Conservation (phyloP, 75 land plant genomes). For the Pseudotsuga menziesii region DNA sequence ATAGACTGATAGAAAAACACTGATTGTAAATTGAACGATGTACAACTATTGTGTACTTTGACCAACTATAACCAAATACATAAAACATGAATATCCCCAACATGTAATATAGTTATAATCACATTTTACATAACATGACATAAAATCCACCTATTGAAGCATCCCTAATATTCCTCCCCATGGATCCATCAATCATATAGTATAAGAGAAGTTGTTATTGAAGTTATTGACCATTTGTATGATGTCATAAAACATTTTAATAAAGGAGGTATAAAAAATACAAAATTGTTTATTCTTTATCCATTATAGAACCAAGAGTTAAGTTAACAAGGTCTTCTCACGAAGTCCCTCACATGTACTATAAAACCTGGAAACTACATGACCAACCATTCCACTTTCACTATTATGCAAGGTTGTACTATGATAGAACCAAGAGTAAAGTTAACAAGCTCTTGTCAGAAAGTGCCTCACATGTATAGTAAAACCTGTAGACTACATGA, state of each 20-base stretch:
- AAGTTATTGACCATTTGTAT: neutral
- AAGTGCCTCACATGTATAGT: neutral
- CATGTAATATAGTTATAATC: no score
- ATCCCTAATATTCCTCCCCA: no score
- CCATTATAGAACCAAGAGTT: neutral
- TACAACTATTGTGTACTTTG: no score
- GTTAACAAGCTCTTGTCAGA: neutral
- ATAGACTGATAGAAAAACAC: no score
- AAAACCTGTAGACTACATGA: constrained; percentile 44
- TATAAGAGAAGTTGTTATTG: neutral
- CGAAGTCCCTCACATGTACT: neutral
- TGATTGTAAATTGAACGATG: no score
- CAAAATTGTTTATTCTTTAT: no score
- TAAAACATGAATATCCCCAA: no score
- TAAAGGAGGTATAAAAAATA: neutral
- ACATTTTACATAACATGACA: no score
- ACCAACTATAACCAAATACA: no score
- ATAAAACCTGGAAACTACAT: constrained; percentile 31
- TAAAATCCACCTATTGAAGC: no score
- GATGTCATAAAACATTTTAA: neutral
- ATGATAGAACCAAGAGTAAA: constrained; percentile 33
- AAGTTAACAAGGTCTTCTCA: neutral
- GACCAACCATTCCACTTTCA: constrained; percentile 99
- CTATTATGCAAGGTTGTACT: constrained; percentile 95
- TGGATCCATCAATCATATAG: no score